Conservation (phyloP, 345 rosid genomes). For the Salix arbutifolia region DNA sequence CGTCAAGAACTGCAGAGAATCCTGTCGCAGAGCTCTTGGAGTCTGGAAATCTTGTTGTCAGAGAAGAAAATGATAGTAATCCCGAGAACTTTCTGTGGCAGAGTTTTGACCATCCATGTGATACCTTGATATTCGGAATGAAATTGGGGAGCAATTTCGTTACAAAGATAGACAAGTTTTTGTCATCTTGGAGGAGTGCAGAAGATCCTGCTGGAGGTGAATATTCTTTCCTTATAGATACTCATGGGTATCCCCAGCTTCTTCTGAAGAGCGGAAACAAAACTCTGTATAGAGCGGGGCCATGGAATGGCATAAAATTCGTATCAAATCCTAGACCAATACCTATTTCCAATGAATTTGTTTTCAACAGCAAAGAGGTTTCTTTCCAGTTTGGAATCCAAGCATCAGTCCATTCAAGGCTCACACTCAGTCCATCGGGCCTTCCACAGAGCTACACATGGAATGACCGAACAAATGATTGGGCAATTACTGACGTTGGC, state of each 20-base stretch:
- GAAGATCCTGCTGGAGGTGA: constrained; percentile 18
- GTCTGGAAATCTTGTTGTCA: too few relatives aligned
- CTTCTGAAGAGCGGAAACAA: neutral
- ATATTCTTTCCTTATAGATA: constrained; percentile 3
- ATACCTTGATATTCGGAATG: too few relatives aligned
- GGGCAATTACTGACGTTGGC: neutral
- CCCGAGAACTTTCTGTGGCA: too few relatives aligned
- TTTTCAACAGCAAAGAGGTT: constrained; percentile 6
- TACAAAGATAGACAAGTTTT: too few relatives aligned
- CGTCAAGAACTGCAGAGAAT: too few relatives aligned
- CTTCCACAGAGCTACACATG: neutral
- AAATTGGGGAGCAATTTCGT: too few relatives aligned
- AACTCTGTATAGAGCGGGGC: constrained; percentile 6
- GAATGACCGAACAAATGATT: neutral
- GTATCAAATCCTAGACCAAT: neutral
- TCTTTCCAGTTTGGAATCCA: constrained; percentile 4
- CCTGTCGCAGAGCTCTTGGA: too few relatives aligned
- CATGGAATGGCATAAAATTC: constrained; percentile 22
- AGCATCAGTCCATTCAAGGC: neutral
- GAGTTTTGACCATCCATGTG: too few relatives aligned
- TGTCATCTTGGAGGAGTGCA: constrained; percentile 8
- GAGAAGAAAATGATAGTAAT: too few relatives aligned
- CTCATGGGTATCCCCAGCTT: constrained; percentile 22
- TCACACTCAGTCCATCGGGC: constrained; percentile 10
- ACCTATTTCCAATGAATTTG: neutral